Evolutionary conservation across 202 grass and related monocot species (phyloP), one percentile per base, ranked within the genome.

Genomic region (Carex sylvatica): DNA sequence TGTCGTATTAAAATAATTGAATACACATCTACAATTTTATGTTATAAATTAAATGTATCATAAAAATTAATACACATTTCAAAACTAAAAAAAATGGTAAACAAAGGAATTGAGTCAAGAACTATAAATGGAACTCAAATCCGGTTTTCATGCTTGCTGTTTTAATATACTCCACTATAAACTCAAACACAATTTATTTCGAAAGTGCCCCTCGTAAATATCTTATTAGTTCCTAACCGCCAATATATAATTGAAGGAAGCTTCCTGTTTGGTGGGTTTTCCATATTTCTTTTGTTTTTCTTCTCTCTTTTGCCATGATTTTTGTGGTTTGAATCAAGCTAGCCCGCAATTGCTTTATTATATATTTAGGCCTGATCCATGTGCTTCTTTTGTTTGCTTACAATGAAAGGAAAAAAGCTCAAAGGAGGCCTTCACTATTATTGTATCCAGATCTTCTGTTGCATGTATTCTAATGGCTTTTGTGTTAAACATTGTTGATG

Each of bases 301-400:
- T 38, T 38, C 22, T 19, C 26, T 58, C 16, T 59, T 30, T 59
- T 59, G 74, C 9, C 52, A 77, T 9, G 53, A 59, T 30, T 38
- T 77, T 13, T 77, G 51, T 77, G 51, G 51, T 56, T 55, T 76
- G 51, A 12, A 80, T 80, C 62, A 80, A 65, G 33, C 56, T 80
- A 63, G 47, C 79, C 61, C 30, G 42, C 14, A 78, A 61, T 61
- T 52, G 61, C 62, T 81, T 64, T 81, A 69, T 64, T 81, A 69
- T 49, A 61, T 42, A 56, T 26, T 82, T 42, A 69, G 65, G 36
- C 46, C 63, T 82, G 63, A 53, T 82, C 80, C 24, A 82, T 82
- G 80, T 82, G 80, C 61, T 55, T 67, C 58, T 30, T 56, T 69
- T 67, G 33, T 77, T 47, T 53, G 80, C 24, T 81, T 65, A 64